Evolutionary conservation across 345 rosid species (phyloP).

Genomic region (Citrus trifoliata): DNA sequence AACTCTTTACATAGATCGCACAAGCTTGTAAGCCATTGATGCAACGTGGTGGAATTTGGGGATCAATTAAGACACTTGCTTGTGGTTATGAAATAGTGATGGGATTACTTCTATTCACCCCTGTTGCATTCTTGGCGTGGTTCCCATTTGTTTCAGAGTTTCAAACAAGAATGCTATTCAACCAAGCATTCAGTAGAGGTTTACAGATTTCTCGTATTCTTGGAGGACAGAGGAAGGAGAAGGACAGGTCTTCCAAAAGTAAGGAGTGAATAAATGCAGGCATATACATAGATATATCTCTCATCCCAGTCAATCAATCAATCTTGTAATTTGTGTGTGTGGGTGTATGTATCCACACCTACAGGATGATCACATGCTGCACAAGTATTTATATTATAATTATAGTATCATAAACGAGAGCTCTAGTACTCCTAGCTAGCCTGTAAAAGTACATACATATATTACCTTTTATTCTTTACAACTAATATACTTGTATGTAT

Average conservation of each 20-base stretch:
- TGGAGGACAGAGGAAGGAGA: conserved; percentile 70
- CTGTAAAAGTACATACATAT: too few relatives aligned
- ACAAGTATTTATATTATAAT: too few relatives aligned
- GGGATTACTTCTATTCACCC: conserved; percentile 79
- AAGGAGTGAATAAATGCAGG: conserved; percentile 35
- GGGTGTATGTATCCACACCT: too few relatives aligned
- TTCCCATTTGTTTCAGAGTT: conserved; percentile 88
- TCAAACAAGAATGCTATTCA: conserved; percentile 88
- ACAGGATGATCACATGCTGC: too few relatives aligned
- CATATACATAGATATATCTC: too few relatives aligned
- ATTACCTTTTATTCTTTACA: too few relatives aligned
- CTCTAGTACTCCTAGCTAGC: too few relatives aligned
- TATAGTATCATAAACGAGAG: too few relatives aligned
- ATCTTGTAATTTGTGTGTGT: too few relatives aligned
- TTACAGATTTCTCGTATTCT: conserved; percentile 88
- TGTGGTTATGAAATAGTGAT: conserved; percentile 69
- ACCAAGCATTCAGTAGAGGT: conserved; percentile 96
- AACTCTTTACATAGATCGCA: conserved; percentile 62
- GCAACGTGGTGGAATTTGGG: conserved; percentile 61
- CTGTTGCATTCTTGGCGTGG: conserved; percentile 88
- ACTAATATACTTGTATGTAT: too few relatives aligned
- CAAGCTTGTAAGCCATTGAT: conserved; percentile 77
- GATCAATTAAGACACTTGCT: conserved; percentile 61
- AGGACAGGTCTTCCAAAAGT: conserved; percentile 56
- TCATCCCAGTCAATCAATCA: too few relatives aligned